Evolutionary conservation across 2,329 filamentous ascomycete genomes (phyloP).

Genomic region (Alternaria rosae): DNA sequence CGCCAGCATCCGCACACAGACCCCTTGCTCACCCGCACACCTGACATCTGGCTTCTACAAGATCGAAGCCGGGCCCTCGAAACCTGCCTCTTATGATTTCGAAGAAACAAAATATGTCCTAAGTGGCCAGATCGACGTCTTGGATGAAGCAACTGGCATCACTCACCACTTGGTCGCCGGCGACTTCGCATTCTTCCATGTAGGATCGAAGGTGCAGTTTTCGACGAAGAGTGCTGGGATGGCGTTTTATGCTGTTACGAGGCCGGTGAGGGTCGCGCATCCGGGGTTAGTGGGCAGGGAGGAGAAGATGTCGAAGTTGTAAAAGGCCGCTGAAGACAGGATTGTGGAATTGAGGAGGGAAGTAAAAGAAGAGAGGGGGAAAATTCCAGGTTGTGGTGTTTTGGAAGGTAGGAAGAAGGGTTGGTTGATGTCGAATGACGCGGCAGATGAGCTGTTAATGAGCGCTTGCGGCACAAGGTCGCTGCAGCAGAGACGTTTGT

Average conservation of each 20-base stretch:
- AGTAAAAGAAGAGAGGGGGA: not conserved
- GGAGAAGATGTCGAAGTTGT: constrained; percentile 18
- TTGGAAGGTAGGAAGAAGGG: not conserved
- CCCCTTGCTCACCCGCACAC: constrained; percentile 17
- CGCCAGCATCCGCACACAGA: constrained; percentile 24
- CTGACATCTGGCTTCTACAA: constrained; percentile 34
- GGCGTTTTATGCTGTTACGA: constrained; percentile 31
- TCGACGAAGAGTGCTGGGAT: constrained; percentile 30
- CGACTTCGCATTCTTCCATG: constrained; percentile 33
- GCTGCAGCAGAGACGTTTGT: not conserved
- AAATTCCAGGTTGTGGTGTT: not conserved
- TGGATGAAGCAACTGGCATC: constrained; percentile 27
- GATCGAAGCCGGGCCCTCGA: constrained; percentile 23
- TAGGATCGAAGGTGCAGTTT: constrained; percentile 28
- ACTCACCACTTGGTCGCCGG: constrained; percentile 27
- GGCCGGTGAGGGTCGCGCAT: constrained; percentile 20
- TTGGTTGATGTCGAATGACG: not conserved
- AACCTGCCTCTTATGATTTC: constrained; percentile 24
- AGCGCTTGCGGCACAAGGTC: not conserved
- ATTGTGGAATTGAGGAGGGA: not conserved
- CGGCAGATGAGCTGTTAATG: not conserved
- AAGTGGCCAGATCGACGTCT: constrained; percentile 26
- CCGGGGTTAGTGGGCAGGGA: constrained; percentile 19
- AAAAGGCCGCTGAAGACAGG: not conserved
- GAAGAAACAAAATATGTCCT: constrained; percentile 31